Conservation (phyloP, 345 rosid species). For the Punica granatum region DNA sequence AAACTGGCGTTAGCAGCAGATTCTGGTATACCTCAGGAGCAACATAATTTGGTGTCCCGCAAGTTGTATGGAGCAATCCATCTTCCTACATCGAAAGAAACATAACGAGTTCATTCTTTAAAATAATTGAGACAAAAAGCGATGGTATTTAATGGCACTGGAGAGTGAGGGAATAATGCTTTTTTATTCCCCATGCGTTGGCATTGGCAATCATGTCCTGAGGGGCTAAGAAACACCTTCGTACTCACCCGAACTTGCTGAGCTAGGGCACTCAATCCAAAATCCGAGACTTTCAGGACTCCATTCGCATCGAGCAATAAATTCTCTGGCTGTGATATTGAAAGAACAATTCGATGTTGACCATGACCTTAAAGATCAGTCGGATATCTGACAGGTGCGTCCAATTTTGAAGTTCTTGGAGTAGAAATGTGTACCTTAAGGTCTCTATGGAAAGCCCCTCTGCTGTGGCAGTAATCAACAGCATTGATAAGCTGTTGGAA, state of each 20-base stretch:
- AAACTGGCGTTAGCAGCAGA: neutral
- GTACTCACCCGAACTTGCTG: slow-evolving; percentile 37
- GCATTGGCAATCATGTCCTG: neutral
- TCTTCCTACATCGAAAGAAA: slow-evolving; percentile 31
- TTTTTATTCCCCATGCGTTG: neutral
- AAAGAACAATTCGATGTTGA: slow-evolving; percentile 5
- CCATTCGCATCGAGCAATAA: slow-evolving; percentile 61
- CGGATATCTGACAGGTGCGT: slow-evolving; percentile 8
- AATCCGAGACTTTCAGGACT: slow-evolving; percentile 70
- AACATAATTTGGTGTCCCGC: slow-evolving; percentile 92
- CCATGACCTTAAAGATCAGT: neutral
- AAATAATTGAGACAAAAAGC: neutral
- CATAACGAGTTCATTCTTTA: neutral
- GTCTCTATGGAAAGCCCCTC: slow-evolving; percentile 92
- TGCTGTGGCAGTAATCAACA: slow-evolving; percentile 74
- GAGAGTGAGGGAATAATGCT: slow-evolving; percentile 11
- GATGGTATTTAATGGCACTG: neutral
- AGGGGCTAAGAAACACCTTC: neutral
- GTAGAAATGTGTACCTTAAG: slow-evolving; percentile 49
- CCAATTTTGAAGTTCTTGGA: neutral
- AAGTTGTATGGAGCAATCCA: slow-evolving; percentile 73
- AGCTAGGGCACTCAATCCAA: slow-evolving; percentile 71
- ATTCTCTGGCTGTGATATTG: slow-evolving; percentile 53
- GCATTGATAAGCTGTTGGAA: slow-evolving; percentile 96
- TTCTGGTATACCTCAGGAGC: slow-evolving; percentile 49